A percentile compares a stretch with the other conserved stretches of the same genome.
Evolutionary conservation across 768 basidiomycete species (phyloP).

Genomic region (Tulasnella sp.): DNA sequence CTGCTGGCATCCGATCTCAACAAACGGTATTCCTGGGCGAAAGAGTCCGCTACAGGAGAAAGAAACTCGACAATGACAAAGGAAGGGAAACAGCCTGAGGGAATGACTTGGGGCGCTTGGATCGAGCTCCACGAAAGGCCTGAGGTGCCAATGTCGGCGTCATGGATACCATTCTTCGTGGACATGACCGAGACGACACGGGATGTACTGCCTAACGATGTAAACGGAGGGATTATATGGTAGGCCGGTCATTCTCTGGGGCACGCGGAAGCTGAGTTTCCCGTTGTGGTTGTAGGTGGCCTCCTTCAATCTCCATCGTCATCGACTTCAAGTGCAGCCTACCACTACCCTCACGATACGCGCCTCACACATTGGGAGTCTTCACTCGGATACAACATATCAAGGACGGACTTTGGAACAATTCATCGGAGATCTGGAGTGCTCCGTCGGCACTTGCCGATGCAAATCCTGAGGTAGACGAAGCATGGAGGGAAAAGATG

Average conservation of each 20-base stretch:
- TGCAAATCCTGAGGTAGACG: background rate
- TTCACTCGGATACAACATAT: background rate
- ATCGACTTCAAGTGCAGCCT: conserved; percentile 20
- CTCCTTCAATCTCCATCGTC: background rate
- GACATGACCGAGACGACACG: background rate
- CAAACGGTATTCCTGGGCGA: background rate
- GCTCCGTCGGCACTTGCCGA: conserved; percentile 23
- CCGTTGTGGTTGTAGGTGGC: conserved; percentile 2
- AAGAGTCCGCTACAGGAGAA: background rate
- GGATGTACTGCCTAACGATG: background rate
- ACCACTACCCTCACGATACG: conserved; percentile 4
- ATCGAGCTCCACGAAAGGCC: background rate
- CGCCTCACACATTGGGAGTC: conserved; percentile 13
- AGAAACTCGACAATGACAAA: background rate
- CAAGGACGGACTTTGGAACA: conserved; percentile 11
- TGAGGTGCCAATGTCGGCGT: background rate
- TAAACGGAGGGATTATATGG: background rate
- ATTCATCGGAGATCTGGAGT: conserved; percentile 19
- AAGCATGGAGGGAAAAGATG: conserved; percentile 24
- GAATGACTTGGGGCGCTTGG: conserved; percentile 3
- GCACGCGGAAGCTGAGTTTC: too few relatives aligned
- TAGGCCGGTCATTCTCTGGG: background rate
- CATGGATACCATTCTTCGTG: background rate
- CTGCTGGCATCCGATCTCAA: background rate
- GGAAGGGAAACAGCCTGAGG: background rate